Percentiles rank a stretch among this genome's conserved stretches.
These are phyloP conservation scores for Solanum infundibuliforme DNA, from an alignment of 257 asterid genomes.

Conservation along the genomic window DNA sequence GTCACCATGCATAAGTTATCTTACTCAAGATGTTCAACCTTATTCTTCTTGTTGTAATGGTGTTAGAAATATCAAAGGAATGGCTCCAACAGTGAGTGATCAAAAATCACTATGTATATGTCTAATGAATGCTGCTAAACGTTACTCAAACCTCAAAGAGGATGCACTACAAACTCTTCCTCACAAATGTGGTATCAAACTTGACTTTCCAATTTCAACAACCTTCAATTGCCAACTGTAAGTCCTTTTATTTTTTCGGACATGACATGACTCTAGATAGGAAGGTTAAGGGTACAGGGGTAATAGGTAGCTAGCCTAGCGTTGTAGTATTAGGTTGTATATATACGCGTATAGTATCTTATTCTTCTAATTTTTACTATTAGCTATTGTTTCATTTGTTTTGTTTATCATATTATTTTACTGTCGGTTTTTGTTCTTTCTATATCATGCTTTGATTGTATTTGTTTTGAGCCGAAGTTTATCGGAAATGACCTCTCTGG, in stretches of 20 bases:
- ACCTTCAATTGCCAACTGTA: background rate
- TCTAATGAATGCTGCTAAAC: background rate
- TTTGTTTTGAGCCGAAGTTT: background rate
- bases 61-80: background rate
- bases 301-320: background rate
- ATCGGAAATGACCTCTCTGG: background rate
- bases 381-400: background rate
- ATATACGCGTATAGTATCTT: background rate
- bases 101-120: background rate
- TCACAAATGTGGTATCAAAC: background rate
- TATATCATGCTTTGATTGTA: background rate
- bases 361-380: background rate
- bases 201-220: background rate
- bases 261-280: background rate
- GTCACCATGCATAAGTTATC: conserved; percentile 3
- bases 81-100: background rate
- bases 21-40: conserved; percentile 5
- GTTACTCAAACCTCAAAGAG: background rate
- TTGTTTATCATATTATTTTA: background rate
- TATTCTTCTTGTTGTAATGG: conserved; percentile 2
- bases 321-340: background rate
- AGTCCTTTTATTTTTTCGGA: background rate
- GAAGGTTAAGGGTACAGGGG: background rate
- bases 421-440: background rate
- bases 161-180: conserved; percentile 7